Conservation (phyloP, 2,329 filamentous ascomycete genomes). For the Colletotrichum chrysophilum region DNA sequence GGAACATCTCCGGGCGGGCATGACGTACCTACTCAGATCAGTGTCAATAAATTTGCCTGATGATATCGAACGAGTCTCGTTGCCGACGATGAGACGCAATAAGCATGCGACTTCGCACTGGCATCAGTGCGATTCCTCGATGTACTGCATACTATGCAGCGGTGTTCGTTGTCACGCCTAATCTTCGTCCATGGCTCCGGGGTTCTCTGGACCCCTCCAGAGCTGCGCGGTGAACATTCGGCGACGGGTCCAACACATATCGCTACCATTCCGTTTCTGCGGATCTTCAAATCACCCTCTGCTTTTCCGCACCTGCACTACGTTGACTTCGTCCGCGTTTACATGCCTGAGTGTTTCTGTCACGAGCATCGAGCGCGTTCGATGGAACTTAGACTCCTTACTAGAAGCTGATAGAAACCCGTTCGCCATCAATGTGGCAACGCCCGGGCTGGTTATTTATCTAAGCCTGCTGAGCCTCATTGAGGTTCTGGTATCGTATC, state of each 20-base stretch:
- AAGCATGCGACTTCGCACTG: background rate
- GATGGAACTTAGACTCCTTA: background rate
- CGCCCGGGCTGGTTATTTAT: background rate
- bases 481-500: constrained; percentile 3
- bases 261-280: background rate
- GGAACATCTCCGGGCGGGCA: background rate
- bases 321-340: background rate
- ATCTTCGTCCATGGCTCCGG: background rate
- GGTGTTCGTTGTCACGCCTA: background rate
- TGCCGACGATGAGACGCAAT: background rate
- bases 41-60: background rate
- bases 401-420: background rate
- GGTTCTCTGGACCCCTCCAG: background rate
- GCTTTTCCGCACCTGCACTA: background rate
- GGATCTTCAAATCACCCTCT: background rate
- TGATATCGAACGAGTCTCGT: background rate
- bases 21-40: background rate
- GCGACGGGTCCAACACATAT: background rate
- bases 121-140: background rate
- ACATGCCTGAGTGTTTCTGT: background rate
- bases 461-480: background rate
- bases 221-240: background rate
- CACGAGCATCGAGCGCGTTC: background rate
- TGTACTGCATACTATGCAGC: background rate
- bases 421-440: background rate